phyloP scores from a whole-genome alignment of 1,139 yeast species.

The Candida sanyaensis region DNA sequence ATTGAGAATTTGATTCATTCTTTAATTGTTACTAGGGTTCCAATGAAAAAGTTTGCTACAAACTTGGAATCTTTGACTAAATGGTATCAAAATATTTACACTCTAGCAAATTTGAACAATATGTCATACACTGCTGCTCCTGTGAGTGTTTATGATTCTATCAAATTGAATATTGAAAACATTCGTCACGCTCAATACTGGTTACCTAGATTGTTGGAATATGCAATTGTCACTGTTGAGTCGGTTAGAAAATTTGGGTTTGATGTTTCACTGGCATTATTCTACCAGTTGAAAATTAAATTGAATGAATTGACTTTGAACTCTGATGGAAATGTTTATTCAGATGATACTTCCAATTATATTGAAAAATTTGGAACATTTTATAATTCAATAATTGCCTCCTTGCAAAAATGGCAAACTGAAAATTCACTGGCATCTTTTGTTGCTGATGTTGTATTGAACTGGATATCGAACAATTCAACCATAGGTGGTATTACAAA shows the following conservation, averaged over 20 bases:
- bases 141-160: constrained; percentile 21
- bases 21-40: constrained; percentile 50
- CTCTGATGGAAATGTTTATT: constrained; percentile 16
- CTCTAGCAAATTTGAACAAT: constrained; percentile 18
- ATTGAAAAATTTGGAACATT: constrained; percentile 23
- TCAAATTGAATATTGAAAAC: constrained; percentile 18
- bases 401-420: constrained; percentile 30
- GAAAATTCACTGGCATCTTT: constrained; percentile 34
- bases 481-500: constrained; percentile 21
- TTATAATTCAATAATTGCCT: constrained; percentile 18
- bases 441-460: constrained; percentile 45
- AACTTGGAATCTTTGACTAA: constrained; percentile 15
- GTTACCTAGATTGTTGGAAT: constrained; percentile 54
- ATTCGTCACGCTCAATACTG: constrained; percentile 28
- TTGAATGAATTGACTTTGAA: constrained; percentile 16
- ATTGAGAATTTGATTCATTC: constrained; percentile 69
- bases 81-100: constrained; percentile 17
- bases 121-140: constrained; percentile 13
- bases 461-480: constrained; percentile 34
- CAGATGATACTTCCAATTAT: constrained; percentile 16
- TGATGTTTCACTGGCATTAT: constrained; percentile 15
- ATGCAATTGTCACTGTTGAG: constrained; percentile 37
- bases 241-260: constrained; percentile 18
- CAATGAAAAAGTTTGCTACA: constrained; percentile 36
- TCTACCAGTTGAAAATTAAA: constrained; percentile 22